Percentiles rank a stretch among this genome's conserved stretches.
These are phyloP conservation scores for Boletus patriciae DNA, from an alignment of 768 basidiomycete species.

Conservation along the genomic window DNA sequence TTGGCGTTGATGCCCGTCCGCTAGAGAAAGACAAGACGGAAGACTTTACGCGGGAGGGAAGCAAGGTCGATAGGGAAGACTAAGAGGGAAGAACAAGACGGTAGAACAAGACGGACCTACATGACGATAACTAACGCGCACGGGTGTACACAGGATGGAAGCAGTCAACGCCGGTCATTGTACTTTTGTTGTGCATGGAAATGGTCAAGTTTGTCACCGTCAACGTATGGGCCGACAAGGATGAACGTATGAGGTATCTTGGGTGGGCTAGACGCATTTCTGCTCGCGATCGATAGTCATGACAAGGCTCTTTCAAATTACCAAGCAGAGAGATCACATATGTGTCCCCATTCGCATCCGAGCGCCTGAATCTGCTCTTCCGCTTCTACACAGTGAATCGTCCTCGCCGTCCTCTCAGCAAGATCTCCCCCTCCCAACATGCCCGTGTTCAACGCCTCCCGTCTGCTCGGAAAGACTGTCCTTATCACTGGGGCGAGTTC, in stretches of 20 bases:
- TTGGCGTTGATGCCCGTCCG: neutral
- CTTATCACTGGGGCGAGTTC: slow-evolving; percentile 88
- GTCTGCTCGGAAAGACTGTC: slow-evolving; percentile 81
- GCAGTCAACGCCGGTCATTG: too few relatives aligned
- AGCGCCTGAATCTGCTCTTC: neutral
- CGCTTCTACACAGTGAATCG: neutral
- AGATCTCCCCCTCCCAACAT: slow-evolving; percentile 37
- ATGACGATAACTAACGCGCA: neutral
- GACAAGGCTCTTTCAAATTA: too few relatives aligned
- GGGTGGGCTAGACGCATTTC: neutral
- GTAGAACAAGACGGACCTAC: too few relatives aligned
- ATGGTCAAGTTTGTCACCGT: neutral
- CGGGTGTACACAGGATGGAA: neutral
- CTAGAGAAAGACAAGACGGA: neutral
- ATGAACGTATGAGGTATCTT: too few relatives aligned
- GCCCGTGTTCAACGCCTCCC: slow-evolving; percentile 81
- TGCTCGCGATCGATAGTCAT: neutral
- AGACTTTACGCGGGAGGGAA: neutral
- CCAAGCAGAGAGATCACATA: too few relatives aligned
- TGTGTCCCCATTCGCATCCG: neutral
- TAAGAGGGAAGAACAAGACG: slow-evolving; percentile 9
- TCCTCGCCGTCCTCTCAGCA: neutral
- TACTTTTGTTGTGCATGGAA: neutral
- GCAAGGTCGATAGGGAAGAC: slow-evolving; percentile 11
- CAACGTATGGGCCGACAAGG: neutral